Base-by-base conservation (phyloP, 2,329 filamentous ascomycete genomes). In the Diaporthe capsici region DNA sequence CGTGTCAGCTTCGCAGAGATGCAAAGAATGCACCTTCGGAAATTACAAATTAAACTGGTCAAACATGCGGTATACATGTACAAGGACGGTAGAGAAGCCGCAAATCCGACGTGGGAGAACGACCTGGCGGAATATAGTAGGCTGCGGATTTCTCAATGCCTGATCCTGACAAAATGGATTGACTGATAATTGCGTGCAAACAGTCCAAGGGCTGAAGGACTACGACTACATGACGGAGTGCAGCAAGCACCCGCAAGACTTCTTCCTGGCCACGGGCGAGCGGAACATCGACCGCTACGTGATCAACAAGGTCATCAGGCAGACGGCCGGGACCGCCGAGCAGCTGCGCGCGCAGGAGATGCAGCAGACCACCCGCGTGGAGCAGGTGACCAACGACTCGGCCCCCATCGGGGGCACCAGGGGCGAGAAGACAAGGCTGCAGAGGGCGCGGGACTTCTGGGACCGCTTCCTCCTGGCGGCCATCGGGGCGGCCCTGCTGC, bases 1-100 rank as follows among this genome's bases (percentile, higher is more conserved):
- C 53, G 57, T 15, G n/a, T 75, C 42, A 75, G 55, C 55, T 75
- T 71, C 34, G 73, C 63, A 2, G 73, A 75, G 25, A 37, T 75
- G 73, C 65, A 75, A 44, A 51, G 65, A 9, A 61, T 75, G 73
- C 65, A 61, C 34, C 25, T 71, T 4, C 25, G 73, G 4, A 71
- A 75, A 15, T 22, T 75, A 1, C 39, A 75, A 20, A 9, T 42
- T 22, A 28, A 51, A n/a, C 39, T 75, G 6, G 47, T 75, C 7
- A 44, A 60, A 2, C 63, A 71, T 20, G 47, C 67, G 1, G 63
- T 75, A 7, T 4, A 53, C 22, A 75, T 75, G 53, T 37, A 31
- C 8, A 63, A 9, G 9, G 34, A 34, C 34, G 34, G 34, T 34
- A 34, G 34, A 34, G 34, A 34, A 34, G 34, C 34, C 34, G 7